A percentile compares a stretch with the other conserved stretches of the same genome.
Conservation (phyloP, 176 grass and related monocot genomes). For the Aegilops tauschii region DNA sequence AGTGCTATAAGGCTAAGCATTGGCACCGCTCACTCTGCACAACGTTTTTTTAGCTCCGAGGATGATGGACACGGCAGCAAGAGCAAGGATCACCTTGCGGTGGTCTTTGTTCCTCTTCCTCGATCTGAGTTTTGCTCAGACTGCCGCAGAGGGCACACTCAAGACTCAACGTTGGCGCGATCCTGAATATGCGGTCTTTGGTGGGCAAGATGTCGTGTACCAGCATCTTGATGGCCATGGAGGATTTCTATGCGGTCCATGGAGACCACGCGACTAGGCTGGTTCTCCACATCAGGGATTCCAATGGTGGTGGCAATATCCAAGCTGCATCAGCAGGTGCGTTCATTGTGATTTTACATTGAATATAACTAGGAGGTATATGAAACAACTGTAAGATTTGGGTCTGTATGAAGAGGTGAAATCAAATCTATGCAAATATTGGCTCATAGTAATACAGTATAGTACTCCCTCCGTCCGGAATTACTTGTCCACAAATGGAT, state of each 20-base stretch:
- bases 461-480: too few species aligned
- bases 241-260: conserved; percentile 46
- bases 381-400: too few species aligned
- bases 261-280: conserved; percentile 31
- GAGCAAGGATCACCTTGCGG: neutral
- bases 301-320: conserved; percentile 2
- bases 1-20: neutral
- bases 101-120: neutral
- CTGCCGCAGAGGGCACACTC: neutral
- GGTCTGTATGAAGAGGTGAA: too few species aligned
- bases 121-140: neutral
- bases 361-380: neutral
- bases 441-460: neutral
- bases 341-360: too few species aligned
- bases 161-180: conserved; percentile 23
- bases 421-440: too few species aligned
- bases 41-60: neutral
- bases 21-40: too few species aligned
- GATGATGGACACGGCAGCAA: neutral
- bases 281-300: conserved; percentile 39
- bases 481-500: too few species aligned
- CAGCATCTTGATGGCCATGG: conserved; percentile 48
- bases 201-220: conserved; percentile 33
- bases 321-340: conserved; percentile 48
- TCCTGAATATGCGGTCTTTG: conserved; percentile 34